phyloP scores from a whole-genome alignment of 352 stramenopile genomes.

The Paralagenidium karlingii region DNA sequence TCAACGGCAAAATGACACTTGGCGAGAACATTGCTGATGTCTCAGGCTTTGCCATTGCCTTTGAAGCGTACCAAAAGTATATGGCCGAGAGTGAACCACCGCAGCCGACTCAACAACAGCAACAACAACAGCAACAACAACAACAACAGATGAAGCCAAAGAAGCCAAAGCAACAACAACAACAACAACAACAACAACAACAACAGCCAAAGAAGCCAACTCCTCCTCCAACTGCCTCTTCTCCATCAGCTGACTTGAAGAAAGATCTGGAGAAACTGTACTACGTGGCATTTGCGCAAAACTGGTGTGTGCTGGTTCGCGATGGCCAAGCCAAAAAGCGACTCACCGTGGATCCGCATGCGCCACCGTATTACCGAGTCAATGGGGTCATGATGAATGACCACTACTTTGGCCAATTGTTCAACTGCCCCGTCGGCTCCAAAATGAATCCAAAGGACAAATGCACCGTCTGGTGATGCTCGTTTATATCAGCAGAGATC shows the following conservation, averaged over 20 bases:
- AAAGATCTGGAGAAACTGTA: too few relatives aligned
- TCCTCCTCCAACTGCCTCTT: too few relatives aligned
- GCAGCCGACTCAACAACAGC: too few relatives aligned
- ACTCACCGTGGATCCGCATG: constrained; percentile 45
- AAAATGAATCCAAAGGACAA: constrained; percentile 59
- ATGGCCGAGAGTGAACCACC: too few relatives aligned
- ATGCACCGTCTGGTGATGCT: constrained; percentile 79
- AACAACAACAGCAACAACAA: neutral
- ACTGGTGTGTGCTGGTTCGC: constrained; percentile 46
- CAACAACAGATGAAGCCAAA: neutral
- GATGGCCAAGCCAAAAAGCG: constrained; percentile 16
- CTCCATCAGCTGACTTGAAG: too few relatives aligned
- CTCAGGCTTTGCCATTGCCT: constrained; percentile 60
- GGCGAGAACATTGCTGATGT: constrained; percentile 81
- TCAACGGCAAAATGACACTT: constrained; percentile 72
- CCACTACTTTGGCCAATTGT: constrained; percentile 42
- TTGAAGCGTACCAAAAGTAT: constrained; percentile 43
- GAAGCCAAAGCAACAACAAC: too few relatives aligned
- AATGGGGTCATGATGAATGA: constrained; percentile 74
- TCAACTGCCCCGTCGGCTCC: constrained; percentile 31
- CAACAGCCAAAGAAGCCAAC: too few relatives aligned
- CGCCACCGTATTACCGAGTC: constrained; percentile 55
- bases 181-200: too few relatives aligned
- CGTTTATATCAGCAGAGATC: too few relatives aligned
- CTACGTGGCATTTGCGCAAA: constrained; percentile 67